phyloP scores from a whole-genome alignment of 192 early-diverging fungal species.

The Oehlia diaphana region DNA sequence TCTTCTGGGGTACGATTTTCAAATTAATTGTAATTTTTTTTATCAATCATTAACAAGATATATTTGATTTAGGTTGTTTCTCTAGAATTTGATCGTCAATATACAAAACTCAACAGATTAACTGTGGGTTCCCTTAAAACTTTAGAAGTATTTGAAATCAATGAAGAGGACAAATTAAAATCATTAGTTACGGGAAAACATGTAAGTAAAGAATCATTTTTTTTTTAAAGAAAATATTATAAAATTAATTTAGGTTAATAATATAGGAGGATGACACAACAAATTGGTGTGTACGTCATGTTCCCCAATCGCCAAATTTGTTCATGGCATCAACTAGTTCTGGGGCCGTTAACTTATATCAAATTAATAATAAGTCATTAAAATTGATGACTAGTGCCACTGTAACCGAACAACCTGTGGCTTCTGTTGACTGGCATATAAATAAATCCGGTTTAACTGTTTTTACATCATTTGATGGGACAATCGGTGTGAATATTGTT shows the following conservation, averaged over 20 bases:
- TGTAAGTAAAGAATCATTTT: not conserved
- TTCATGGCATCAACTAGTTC: not conserved
- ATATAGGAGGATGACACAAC: not conserved
- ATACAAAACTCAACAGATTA: not conserved
- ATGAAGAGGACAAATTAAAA: not conserved
- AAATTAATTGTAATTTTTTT: not conserved
- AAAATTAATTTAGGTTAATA: not conserved
- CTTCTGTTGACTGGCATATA: not conserved
- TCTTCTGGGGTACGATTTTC: not conserved
- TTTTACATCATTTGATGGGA: not conserved
- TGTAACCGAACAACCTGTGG: not conserved
- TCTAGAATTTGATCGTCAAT: not conserved
- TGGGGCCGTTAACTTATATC: not conserved
- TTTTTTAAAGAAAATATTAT: no score
- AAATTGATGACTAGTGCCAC: not conserved
- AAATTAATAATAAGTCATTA: not conserved
- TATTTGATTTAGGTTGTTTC: not conserved
- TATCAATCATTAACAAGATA: not conserved
- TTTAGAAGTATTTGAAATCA: not conserved
- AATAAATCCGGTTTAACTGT: not conserved
- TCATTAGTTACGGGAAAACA: not conserved
- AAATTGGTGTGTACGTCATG: not conserved
- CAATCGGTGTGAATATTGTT: not conserved
- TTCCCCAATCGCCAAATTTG: not conserved
- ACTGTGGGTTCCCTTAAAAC: not conserved